Conservation (phyloP, 441 rosid species). For the Populus tomentosa region DNA sequence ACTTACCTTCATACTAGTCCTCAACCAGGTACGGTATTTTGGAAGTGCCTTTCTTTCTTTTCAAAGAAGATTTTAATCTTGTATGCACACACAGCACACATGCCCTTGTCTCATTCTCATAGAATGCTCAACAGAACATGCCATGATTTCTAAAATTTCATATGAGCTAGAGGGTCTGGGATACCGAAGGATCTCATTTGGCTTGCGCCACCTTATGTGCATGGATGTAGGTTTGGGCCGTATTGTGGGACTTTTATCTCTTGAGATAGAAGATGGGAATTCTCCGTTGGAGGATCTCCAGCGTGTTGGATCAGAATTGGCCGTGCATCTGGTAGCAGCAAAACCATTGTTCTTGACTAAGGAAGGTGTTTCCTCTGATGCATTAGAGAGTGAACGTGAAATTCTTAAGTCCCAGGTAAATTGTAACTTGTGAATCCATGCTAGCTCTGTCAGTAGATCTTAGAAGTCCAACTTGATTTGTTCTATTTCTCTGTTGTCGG, state of each 20-base stretch:
- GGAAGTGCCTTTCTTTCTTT: not conserved
- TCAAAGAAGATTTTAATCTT: constrained; percentile 3
- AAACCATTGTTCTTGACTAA: constrained; percentile 76
- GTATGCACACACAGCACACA: not conserved
- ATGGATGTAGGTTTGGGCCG: constrained; percentile 74
- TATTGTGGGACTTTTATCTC: constrained; percentile 80
- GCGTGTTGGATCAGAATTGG: constrained; percentile 81
- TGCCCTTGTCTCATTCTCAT: not conserved
- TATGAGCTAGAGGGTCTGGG: not conserved
- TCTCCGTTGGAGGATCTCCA: constrained; percentile 53
- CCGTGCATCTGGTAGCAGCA: constrained; percentile 95
- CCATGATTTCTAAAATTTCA: not conserved
- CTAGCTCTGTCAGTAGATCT: not conserved
- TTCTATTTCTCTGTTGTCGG: not conserved
- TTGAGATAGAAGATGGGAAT: constrained; percentile 55
- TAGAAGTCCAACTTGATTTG: not conserved
- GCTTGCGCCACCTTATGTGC: constrained; percentile 6
- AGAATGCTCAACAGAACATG: not conserved
- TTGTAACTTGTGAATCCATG: constrained; percentile 1
- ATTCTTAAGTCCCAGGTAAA: constrained; percentile 85
- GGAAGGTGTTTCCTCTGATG: constrained; percentile 67
- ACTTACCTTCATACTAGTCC: constrained; percentile 85
- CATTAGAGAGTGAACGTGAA: constrained; percentile 78
- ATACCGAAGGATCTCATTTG: not conserved
- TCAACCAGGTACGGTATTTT: constrained; percentile 52